Evolutionary conservation across 1,284 basidiomycete species (phyloP).

Genomic region (Somion occarium): DNA sequence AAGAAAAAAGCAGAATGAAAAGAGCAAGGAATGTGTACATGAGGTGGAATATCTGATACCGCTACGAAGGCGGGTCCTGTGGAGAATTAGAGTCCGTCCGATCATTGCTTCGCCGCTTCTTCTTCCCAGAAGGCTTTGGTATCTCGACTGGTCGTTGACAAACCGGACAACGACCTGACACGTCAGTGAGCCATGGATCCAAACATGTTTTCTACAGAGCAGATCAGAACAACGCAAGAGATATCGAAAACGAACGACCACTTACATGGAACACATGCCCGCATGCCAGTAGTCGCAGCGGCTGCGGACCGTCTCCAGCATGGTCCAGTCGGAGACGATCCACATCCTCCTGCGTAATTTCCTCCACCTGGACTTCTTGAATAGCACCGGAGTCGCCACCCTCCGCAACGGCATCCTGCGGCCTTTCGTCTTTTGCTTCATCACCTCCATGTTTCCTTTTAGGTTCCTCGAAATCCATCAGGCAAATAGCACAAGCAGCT

Average conservation of each 20-base stretch:
- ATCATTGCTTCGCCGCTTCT: too few relatives aligned
- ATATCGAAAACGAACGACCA: constrained; percentile 11
- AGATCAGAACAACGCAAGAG: constrained; percentile 4
- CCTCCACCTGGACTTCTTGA: constrained; percentile 14
- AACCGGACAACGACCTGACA: constrained; percentile 75
- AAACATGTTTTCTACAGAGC: constrained; percentile 64
- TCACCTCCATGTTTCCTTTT: constrained; percentile 32
- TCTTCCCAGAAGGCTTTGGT: constrained; percentile 18
- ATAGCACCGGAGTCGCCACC: constrained; percentile 21
- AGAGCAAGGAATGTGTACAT: too few relatives aligned
- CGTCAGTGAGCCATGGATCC: constrained; percentile 73
- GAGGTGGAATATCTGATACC: too few relatives aligned
- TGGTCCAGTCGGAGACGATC: constrained; percentile 50
- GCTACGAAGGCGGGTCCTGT: too few relatives aligned
- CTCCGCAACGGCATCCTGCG: constrained; percentile 1
- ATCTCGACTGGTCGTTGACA: constrained; percentile 58
- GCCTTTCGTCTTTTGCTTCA: constrained; percentile 6
- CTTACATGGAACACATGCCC: constrained; percentile 82
- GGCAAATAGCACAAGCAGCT: constrained; percentile 76
- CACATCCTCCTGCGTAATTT: constrained; percentile 29
- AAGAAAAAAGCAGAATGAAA: too few relatives aligned
- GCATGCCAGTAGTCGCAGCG: constrained; percentile 65
- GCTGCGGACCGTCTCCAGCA: constrained; percentile 69
- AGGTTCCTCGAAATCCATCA: constrained; percentile 79
- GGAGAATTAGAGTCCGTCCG: too few relatives aligned